Base-by-base conservation (phyloP, 176 grass and related monocot genomes). In the Chrysopogon serrulatus region DNA sequence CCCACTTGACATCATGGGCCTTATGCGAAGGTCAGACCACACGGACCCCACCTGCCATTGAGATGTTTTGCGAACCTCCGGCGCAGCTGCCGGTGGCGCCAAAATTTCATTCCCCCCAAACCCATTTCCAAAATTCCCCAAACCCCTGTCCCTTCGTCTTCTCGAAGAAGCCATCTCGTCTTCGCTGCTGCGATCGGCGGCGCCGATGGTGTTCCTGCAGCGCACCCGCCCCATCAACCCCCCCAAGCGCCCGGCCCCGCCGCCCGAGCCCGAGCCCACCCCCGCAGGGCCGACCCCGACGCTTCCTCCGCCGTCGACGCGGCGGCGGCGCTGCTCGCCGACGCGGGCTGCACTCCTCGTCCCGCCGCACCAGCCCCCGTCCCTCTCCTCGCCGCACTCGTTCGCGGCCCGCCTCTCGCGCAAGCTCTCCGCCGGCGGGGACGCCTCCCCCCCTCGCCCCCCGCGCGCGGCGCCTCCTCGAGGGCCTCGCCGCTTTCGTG, bases 161-260 rank as follows among this genome's bases (percentile, higher is more conserved):
- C 81, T 65, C 48, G 37, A 68, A 42, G 81, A 76, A 89, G 76
- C 56, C 68, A 88, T 62, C n/a, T 36, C 24, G 11, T 36, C 17
- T 18, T 33, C 77, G 37, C 48, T 11, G 36, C 49, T 24, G 76
- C 82, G 76, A 81, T 85, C 39, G 70, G 82, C 77, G 54, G 68
- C 47, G 49, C 61, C 76, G 56, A 97, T 97, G 94, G 94, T 97
- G 74, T 92, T 94, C 84, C 88, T 97, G 76, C 87, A 97, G 88
- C 92, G 94, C 74, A 85, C 51, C 56, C 75, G 76, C 32, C 59
- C 85, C 47, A 45, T 41, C 65, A 94, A 97, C 57, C 82, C 82
- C 30, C 86, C 78, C 80, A 90, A 85, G 84, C 92, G 72, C 40
- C 89, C 76, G 62, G 74, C 57, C 49, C 88, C 82, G 18, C 40